Evolutionary conservation across 1,284 basidiomycete species (phyloP).

Genomic region (Mycena citricolor): DNA sequence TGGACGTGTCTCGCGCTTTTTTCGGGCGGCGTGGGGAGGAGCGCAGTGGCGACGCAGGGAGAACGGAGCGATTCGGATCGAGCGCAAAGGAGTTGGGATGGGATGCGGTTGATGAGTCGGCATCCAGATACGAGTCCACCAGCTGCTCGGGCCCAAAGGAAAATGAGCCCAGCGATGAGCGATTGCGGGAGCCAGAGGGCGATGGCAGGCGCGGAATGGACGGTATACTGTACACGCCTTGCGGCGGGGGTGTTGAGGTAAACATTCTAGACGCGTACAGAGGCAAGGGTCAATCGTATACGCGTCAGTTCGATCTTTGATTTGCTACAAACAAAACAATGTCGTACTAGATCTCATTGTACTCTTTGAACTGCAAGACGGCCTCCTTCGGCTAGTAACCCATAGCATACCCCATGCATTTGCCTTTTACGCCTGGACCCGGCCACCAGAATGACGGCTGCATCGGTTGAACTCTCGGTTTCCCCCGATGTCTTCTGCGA

Average conservation of each 20-base stretch:
- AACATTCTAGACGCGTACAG: no score
- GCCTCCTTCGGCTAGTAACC: constrained; percentile 32
- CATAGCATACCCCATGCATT: constrained; percentile 40
- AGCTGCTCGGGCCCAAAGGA: constrained; percentile 77
- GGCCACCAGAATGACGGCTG: constrained; percentile 39
- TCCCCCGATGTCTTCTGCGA: constrained; percentile 6
- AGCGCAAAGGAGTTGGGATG: constrained; percentile 55
- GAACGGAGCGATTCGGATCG: constrained; percentile 74
- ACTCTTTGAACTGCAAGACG: no score
- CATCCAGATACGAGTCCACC: constrained; percentile 63
- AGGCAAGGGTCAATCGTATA: no score
- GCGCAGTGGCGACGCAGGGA: constrained; percentile 65
- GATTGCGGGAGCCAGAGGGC: constrained; percentile 45
- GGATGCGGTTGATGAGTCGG: constrained; percentile 55
- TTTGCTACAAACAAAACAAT: background rate
- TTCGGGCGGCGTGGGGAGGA: constrained; percentile 58
- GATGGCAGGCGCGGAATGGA: constrained; percentile 41
- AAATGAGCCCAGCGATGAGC: constrained; percentile 74
- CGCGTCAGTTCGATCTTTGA: constrained; percentile 6
- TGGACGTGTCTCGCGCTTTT: constrained; percentile 46
- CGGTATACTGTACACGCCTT: constrained; percentile 23
- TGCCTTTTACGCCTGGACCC: constrained; percentile 33
- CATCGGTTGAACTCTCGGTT: constrained; percentile 23
- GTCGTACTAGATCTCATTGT: no score
- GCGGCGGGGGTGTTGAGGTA: constrained; percentile 37